Base-by-base conservation (phyloP, 441 rosid species). In the Cnidoscolus chayamansa region DNA sequence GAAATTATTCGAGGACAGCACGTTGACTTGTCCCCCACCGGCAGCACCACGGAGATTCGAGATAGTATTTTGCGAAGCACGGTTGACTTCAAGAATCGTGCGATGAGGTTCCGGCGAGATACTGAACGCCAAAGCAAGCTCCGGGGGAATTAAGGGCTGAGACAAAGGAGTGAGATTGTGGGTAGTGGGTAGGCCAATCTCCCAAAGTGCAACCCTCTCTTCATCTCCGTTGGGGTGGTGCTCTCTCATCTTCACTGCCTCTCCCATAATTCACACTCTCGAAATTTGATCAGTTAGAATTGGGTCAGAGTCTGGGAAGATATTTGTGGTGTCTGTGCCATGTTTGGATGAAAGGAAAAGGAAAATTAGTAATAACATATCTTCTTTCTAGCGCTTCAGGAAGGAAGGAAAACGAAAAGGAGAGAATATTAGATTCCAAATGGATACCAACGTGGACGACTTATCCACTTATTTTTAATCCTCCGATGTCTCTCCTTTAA, bases 61-160 rank as follows among this genome's bases (percentile, higher is more conserved):
- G 72, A 96, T 54, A 32, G 96, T 91, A 56, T 59, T 78, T 71
- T 86, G 88, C 70, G 93, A 90, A 19, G 90, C 99, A 0, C 82
- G 91, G 65, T 79, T 83, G 65, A 93, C 96, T 3, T 96, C 99
- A 20, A 77, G 74, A 37, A 72, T 63, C 4, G 94, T 84, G 49
- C 86, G 84, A 72, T 63, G 74, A 2, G 88, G 87, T 67, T 85
- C 93, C 76, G 89, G 96, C 5, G 88, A 73, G 70, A 96, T 88
- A 49, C 97, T 89, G 78, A 96, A 96, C 35, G 99, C 98, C 60
- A 88, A 84, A 0, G 97, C 97, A 12, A 96, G 93, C 74, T 86
- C 91, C 77, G 81, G 82, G 0, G 99, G 93, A 68, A 96, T 72
- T 74, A 96, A 79, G 50, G 75, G 69, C 78, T 89, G 91, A 4